phyloP scores from a whole-genome alignment of 2,329 filamentous ascomycete species.

The Nannizzia gypsea region DNA sequence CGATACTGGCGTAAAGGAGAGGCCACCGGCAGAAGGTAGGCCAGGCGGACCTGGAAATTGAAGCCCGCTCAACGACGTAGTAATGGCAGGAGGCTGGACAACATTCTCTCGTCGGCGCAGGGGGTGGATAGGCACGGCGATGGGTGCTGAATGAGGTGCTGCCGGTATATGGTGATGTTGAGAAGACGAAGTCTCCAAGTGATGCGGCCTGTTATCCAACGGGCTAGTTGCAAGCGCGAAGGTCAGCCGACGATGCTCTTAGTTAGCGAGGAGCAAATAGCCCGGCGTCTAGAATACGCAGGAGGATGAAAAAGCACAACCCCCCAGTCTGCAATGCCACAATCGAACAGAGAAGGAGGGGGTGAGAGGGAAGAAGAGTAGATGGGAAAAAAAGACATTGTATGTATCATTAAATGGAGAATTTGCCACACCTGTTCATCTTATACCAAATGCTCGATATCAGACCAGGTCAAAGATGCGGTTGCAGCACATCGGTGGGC shows the following conservation, averaged over 20 bases:
- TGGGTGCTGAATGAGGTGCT: constrained; percentile 18
- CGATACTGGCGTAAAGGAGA: constrained; percentile 16
- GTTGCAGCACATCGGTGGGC: background rate
- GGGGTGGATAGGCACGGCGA: constrained; percentile 19
- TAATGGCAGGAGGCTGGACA: constrained; percentile 32
- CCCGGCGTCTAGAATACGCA: background rate
- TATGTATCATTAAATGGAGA: background rate
- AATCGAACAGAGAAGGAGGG: constrained; percentile 1
- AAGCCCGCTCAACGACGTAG: constrained; percentile 28
- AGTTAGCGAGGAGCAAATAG: background rate
- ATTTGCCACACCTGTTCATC: constrained; percentile 4
- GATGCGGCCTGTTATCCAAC: background rate
- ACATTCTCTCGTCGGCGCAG: constrained; percentile 32
- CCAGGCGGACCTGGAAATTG: constrained; percentile 26
- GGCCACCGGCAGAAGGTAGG: constrained; percentile 18
- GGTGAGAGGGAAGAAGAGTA: constrained; percentile 1
- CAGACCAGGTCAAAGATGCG: background rate
- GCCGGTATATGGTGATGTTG: constrained; percentile 9
- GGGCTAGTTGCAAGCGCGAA: background rate
- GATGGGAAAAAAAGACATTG: constrained; percentile 1
- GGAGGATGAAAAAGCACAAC: background rate
- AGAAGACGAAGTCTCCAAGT: constrained; percentile 6
- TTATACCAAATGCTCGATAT: background rate
- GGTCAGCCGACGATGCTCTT: background rate
- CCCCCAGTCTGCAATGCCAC: background rate